A percentile compares a stretch with the other conserved stretches of the same genome.
phyloP scores from a whole-genome alignment of 2,329 filamentous ascomycete species.

The Teratosphaeria epicoccoides region DNA sequence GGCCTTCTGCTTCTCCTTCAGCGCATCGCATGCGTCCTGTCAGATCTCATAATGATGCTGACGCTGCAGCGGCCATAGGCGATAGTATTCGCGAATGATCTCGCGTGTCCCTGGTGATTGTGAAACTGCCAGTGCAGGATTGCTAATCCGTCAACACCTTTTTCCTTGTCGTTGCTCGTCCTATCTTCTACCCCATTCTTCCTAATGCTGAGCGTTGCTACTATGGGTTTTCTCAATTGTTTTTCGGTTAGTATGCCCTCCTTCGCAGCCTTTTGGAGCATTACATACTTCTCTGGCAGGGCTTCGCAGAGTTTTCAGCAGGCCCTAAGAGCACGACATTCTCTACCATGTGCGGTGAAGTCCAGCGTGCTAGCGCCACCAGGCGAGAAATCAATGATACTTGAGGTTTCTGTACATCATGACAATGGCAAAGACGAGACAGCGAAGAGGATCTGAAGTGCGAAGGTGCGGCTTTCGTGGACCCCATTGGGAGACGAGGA shows the following conservation, averaged over 20 bases:
- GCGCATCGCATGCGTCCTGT: slow-evolving; percentile 6
- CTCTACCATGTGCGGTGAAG: slow-evolving; percentile 11
- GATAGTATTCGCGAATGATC: slow-evolving; percentile 10
- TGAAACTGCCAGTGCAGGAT: slow-evolving; percentile 14
- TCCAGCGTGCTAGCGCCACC: slow-evolving; percentile 13
- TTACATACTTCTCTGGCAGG: slow-evolving; percentile 4
- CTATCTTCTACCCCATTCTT: not conserved
- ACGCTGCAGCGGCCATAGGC: slow-evolving; percentile 8
- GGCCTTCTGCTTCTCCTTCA: slow-evolving; percentile 1
- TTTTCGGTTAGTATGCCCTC: not conserved
- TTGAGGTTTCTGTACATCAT: slow-evolving; percentile 5
- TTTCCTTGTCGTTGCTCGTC: not conserved
- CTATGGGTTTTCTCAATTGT: not conserved
- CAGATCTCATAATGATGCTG: slow-evolving; percentile 12
- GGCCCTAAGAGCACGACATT: slow-evolving; percentile 11
- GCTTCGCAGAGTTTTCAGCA: slow-evolving; percentile 8
- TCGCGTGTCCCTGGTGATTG: slow-evolving; percentile 11
- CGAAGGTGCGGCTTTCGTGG: slow-evolving; percentile 1
- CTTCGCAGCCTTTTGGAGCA: slow-evolving; percentile 1
- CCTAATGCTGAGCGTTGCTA: not conserved
- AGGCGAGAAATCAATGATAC: slow-evolving; percentile 11
- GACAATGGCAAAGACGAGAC: slow-evolving; percentile 7
- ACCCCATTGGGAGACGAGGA: slow-evolving; percentile 1
- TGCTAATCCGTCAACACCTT: not conserved
- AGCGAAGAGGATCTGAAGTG: slow-evolving; percentile 8